Percentiles rank a stretch among this genome's conserved stretches.
phyloP scores from a whole-genome alignment of 352 stramenopile genomes.

The Phytophthora colocasiae region DNA sequence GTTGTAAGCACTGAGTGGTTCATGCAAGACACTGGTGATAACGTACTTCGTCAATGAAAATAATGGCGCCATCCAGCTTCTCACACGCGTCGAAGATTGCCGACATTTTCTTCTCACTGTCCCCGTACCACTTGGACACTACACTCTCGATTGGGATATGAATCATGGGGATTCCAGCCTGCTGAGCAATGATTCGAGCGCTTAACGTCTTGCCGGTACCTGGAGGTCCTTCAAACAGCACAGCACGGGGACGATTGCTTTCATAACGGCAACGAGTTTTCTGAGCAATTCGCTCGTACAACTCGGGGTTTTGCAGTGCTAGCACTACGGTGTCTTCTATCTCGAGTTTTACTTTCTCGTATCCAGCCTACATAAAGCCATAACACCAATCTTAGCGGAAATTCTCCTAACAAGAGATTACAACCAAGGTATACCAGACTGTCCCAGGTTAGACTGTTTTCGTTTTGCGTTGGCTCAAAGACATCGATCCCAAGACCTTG shows the following conservation, averaged over 20 bases:
- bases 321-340: slow-evolving; percentile 94
- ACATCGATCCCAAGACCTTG: slow-evolving; percentile 84
- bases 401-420: neutral
- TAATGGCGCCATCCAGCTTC: slow-evolving; percentile 92
- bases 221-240: slow-evolving; percentile 94
- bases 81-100: slow-evolving; percentile 95
- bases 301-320: slow-evolving; percentile 91
- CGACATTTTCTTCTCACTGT: slow-evolving; percentile 95
- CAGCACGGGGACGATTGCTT: slow-evolving; percentile 88
- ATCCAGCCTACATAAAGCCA: slow-evolving; percentile 68
- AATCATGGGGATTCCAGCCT: slow-evolving; percentile 93
- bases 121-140: slow-evolving; percentile 95
- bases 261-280: slow-evolving; percentile 92
- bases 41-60: slow-evolving; percentile 94
- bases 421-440: slow-evolving; percentile 58
- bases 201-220: slow-evolving; percentile 95
- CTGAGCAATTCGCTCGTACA: slow-evolving; percentile 91
- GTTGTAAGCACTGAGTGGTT: neutral
- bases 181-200: slow-evolving; percentile 93
- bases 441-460: slow-evolving; percentile 80
- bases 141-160: slow-evolving; percentile 95
- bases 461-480: slow-evolving; percentile 68
- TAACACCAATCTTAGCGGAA: too few species aligned
- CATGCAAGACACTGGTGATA: neutral
- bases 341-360: slow-evolving; percentile 91